phyloP scores from a whole-genome alignment of 1,139 yeast species.

The Pichia sp. region DNA sequence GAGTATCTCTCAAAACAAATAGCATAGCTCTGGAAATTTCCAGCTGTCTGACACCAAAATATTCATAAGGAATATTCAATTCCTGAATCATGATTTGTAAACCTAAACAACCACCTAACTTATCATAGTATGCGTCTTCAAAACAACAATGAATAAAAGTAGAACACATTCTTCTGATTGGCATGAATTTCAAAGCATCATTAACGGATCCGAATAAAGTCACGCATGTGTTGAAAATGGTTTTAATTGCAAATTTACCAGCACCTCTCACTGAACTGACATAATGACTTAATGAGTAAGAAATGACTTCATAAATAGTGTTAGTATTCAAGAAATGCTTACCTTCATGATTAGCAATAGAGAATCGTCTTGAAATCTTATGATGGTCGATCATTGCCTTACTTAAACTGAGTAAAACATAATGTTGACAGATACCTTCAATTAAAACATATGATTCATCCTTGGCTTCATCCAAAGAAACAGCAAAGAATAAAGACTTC shows the following conservation, averaged over 20 bases:
- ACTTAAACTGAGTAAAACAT: conserved; percentile 73
- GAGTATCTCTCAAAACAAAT: conserved; percentile 88
- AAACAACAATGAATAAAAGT: conserved; percentile 89
- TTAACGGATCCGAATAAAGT: conserved; percentile 66
- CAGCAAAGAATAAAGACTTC: conserved; percentile 71
- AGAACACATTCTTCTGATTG: conserved; percentile 74
- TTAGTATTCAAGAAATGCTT: conserved; percentile 66
- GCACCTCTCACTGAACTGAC: conserved; percentile 65
- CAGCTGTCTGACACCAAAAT: conserved; percentile 77
- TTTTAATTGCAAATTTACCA: conserved; percentile 66
- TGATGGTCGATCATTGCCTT: conserved; percentile 71
- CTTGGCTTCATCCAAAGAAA: conserved; percentile 71
- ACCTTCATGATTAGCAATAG: conserved; percentile 80
- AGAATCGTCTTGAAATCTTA: conserved; percentile 67
- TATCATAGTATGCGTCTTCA: conserved; percentile 80
- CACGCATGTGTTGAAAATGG: conserved; percentile 60
- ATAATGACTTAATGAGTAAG: conserved; percentile 80
- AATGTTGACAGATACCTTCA: conserved; percentile 72
- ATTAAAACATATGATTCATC: conserved; percentile 65
- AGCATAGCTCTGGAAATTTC: conserved; percentile 85
- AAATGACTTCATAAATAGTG: conserved; percentile 70
- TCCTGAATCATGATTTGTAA: conserved; percentile 70
- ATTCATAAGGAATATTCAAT: conserved; percentile 61
- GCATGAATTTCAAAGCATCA: conserved; percentile 67
- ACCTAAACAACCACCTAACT: conserved; percentile 89